Base-by-base conservation (phyloP, 1,139 yeast genomes). In the Geotrichum phurueaensis region DNA sequence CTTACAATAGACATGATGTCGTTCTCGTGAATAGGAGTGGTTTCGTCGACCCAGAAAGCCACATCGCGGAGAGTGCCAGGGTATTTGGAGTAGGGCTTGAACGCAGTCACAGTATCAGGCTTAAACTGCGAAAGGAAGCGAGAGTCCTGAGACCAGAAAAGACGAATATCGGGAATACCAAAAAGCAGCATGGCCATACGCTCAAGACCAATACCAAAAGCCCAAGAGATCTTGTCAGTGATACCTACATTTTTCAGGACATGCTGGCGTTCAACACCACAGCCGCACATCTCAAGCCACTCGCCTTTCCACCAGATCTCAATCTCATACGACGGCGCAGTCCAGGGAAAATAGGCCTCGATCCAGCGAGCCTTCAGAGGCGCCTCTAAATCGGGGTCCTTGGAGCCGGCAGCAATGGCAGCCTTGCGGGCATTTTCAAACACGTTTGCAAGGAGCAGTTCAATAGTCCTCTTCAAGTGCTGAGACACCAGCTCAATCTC, bases 301-400 rank as follows among this genome's bases (percentile, higher is more conserved):
- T 92, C 96, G 51, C 96, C 96, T 72, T 92, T 89, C 98, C 98
- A 95, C 95, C 96, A 92, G 5, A 94, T 96, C 74, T 94, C 99
- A 67, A 95, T 90, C 70, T 94, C 98, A 94, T 96, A 94, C 43
- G 97, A 89, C 6, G 99, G 99, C 0, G 96, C 85, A 1, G 99
- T 94, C 97, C 98, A 94, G 3, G 99, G 99, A 77, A 94, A 94
- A 69, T 86, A 90, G 0, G 96, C 96, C 71, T 89, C 96, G 39
- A 91, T 89, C 99, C 99, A 94, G 66, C 98, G 81, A 18, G 92
- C 89, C 70, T 83, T 86, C 66, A 95, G 79, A 5, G 96, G 96
- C 67, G 86, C 88, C 65, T 82, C 81, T 64, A 85, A 76, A 66
- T 84, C 86, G 2, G 82, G 84, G 59, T 80, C 82, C 45, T 81